A percentile compares a stretch with the other conserved stretches of the same genome.
phyloP scores from a whole-genome alignment of 2,329 filamentous ascomycete genomes.

The Fusarium virguliforme region DNA sequence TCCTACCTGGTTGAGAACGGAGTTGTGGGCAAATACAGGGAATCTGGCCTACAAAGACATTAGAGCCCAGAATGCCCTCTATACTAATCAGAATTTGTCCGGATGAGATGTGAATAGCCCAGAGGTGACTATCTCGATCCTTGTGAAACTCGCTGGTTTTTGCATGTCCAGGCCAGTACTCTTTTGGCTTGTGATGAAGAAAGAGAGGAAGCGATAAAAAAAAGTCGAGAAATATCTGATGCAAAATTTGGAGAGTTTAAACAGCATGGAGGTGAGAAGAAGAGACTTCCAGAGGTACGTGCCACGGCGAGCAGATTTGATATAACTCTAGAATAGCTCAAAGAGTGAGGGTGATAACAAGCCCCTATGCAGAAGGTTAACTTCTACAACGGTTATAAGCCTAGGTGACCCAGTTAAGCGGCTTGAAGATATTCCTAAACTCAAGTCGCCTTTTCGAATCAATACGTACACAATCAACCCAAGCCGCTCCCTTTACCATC shows the following conservation, averaged over 20 bases:
- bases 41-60: background rate
- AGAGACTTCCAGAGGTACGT: background rate
- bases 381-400: too few species aligned
- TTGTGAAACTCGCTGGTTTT: background rate
- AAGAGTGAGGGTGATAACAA: background rate
- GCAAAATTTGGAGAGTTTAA: background rate
- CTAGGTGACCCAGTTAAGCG: too few species aligned
- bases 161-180: too few species aligned
- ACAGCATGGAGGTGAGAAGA: background rate
- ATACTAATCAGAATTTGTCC: constrained; percentile 25
- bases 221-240: background rate
- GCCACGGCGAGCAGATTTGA: background rate
- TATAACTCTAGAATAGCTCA: background rate
- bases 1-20: background rate
- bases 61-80: background rate
- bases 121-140: constrained; percentile 5
- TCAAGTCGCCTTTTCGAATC: background rate
- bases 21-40: background rate
- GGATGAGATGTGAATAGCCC: background rate
- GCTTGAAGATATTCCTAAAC: too few species aligned
- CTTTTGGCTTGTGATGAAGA: too few species aligned
- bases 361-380: too few species aligned
- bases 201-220: background rate
- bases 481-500: too few species aligned
- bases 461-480: background rate